Evolutionary conservation across 495 filamentous ascomycete genomes (phyloP).

Genomic region (Xylaria telfairii): DNA sequence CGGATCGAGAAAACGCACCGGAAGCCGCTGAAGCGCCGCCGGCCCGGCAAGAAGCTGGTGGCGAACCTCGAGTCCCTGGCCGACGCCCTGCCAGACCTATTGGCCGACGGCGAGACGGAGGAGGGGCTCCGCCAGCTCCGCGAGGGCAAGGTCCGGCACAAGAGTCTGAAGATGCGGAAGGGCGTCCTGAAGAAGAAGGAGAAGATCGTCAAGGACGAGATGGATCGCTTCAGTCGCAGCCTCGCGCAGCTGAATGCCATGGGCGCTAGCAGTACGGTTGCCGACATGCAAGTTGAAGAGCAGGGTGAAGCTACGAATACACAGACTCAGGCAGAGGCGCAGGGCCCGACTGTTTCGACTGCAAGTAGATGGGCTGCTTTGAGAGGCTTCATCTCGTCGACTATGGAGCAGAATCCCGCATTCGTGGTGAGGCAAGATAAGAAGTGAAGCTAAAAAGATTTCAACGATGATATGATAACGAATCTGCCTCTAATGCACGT

Average conservation of each 20-base stretch:
- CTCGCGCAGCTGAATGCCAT: constrained; percentile 69
- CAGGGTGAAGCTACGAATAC: constrained; percentile 21
- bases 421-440: constrained; percentile 49
- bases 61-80: constrained; percentile 78
- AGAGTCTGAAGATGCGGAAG: constrained; percentile 72
- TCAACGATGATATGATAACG: constrained; percentile 1
- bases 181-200: constrained; percentile 86
- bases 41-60: constrained; percentile 76
- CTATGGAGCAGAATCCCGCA: constrained; percentile 75
- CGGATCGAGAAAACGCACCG: constrained; percentile 69
- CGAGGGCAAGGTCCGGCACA: constrained; percentile 64
- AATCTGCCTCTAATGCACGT: not conserved
- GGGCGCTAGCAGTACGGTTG: constrained; percentile 20
- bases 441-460: constrained; percentile 18
- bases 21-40: constrained; percentile 61
- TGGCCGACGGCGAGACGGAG: constrained; percentile 42
- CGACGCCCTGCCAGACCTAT: constrained; percentile 72
- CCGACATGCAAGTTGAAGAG: constrained; percentile 11
- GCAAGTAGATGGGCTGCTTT: constrained; percentile 71
- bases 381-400: constrained; percentile 71
- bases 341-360: constrained; percentile 44
- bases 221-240: constrained; percentile 81
- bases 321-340: constrained; percentile 22
- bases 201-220: constrained; percentile 75
- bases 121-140: constrained; percentile 43